phyloP scores from a whole-genome alignment of 2,329 filamentous ascomycete species.

The Cercospora brassicicola region DNA sequence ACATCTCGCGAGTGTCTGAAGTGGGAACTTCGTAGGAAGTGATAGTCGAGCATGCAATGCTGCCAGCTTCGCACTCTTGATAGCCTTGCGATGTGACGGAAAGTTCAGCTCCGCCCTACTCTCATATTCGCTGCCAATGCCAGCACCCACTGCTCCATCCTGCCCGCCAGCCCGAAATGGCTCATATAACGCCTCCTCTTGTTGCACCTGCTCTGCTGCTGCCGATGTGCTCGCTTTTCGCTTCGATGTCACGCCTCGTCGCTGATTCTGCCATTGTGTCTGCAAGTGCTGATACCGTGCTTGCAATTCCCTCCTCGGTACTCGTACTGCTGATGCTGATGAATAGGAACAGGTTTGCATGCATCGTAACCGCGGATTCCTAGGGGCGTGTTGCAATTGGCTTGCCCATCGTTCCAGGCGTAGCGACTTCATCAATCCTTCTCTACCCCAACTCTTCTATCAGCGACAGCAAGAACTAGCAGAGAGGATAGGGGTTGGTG shows the following conservation, averaged over 20 bases:
- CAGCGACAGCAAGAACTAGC: not conserved
- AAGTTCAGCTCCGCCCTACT: conserved; percentile 25
- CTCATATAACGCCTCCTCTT: conserved; percentile 10
- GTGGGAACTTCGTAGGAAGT: conserved; percentile 76
- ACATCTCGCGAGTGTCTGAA: conserved; percentile 81
- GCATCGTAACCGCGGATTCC: conserved; percentile 47
- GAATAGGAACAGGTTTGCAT: conserved; percentile 30
- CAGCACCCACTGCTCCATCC: conserved; percentile 33
- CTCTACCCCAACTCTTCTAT: not conserved
- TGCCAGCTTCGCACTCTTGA: conserved; percentile 80
- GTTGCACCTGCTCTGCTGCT: conserved; percentile 27
- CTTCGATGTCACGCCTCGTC: conserved; percentile 11
- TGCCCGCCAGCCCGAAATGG: conserved; percentile 1
- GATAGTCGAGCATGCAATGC: conserved; percentile 87
- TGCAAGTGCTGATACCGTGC: conserved; percentile 23
- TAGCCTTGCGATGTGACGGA: conserved; percentile 48
- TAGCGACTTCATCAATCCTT: conserved; percentile 47
- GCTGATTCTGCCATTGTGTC: conserved; percentile 24
- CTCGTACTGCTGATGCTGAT: conserved; percentile 14
- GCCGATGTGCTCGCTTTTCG: conserved; percentile 30
- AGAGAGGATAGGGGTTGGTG: not conserved
- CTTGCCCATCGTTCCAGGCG: conserved; percentile 60
- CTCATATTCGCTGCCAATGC: conserved; percentile 23
- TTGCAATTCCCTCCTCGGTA: conserved; percentile 24
- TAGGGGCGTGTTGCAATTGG: conserved; percentile 56